Evolutionary conservation across 768 basidiomycete species (phyloP).

Genomic region (Rubroboletus pulcherrimus): DNA sequence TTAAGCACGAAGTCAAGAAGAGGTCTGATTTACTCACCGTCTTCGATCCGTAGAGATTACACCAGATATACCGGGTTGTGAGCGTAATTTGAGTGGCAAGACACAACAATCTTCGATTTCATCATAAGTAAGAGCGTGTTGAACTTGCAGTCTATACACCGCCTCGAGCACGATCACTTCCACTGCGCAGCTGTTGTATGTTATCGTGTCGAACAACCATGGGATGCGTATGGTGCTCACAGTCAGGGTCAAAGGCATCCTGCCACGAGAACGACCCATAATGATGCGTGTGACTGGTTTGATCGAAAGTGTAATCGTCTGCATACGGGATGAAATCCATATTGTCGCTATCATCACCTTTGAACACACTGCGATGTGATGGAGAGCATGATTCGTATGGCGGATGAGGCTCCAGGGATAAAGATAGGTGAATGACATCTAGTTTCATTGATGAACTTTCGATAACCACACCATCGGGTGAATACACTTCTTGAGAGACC

Average conservation of each 20-base stretch:
- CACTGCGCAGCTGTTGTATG: constrained; percentile 30
- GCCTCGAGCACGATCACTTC: constrained; percentile 52
- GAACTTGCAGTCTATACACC: constrained; percentile 38
- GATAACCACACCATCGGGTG: constrained; percentile 10
- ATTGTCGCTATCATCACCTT: constrained; percentile 54
- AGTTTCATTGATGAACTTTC: constrained; percentile 12
- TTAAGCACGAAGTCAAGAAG: constrained; percentile 17
- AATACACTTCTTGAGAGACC: constrained; percentile 14
- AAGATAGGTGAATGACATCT: constrained; percentile 9
- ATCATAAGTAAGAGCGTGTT: constrained; percentile 36
- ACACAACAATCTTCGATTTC: constrained; percentile 48
- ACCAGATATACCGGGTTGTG: constrained; percentile 24
- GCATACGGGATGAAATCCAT: constrained; percentile 62
- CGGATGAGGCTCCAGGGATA: constrained; percentile 30
- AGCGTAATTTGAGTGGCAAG: constrained; percentile 39
- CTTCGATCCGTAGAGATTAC: constrained; percentile 23
- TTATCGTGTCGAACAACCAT: constrained; percentile 17
- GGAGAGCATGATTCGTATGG: constrained; percentile 59
- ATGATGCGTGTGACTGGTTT: constrained; percentile 34
- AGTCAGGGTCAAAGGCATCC: constrained; percentile 35
- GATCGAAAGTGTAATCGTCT: constrained; percentile 56
- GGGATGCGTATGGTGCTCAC: constrained; percentile 28
- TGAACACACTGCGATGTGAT: constrained; percentile 40
- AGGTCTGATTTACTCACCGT: constrained; percentile 22
- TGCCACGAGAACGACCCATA: constrained; percentile 55